phyloP scores from a whole-genome alignment of 2,329 filamentous ascomycete species.

The Exophiala oligosperma region DNA sequence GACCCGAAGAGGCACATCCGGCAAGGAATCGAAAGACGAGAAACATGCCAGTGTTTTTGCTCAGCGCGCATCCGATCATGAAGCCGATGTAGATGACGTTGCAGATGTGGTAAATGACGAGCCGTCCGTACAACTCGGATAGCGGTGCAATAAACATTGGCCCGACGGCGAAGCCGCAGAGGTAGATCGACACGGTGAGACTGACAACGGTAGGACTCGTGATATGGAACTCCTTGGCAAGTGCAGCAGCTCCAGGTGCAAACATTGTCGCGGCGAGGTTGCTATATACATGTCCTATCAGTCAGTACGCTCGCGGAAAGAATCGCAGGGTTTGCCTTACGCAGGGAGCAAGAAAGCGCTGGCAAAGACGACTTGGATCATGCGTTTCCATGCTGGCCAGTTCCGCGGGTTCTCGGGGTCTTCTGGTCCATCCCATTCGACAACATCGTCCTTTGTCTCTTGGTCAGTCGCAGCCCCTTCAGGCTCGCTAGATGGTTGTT shows the following conservation, averaged over 20 bases:
- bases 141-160: constrained; percentile 61
- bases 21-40: constrained; percentile 54
- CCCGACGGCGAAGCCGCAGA: constrained; percentile 64
- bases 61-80: constrained; percentile 52
- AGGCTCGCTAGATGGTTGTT: constrained; percentile 29
- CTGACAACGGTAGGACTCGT: constrained; percentile 47
- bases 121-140: constrained; percentile 60
- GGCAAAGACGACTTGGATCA: constrained; percentile 32
- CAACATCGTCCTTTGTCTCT: constrained; percentile 29
- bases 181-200: constrained; percentile 61
- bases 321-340: constrained; percentile 11
- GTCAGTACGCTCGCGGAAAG: constrained; percentile 24
- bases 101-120: constrained; percentile 53
- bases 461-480: constrained; percentile 29
- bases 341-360: constrained; percentile 18
- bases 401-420: constrained; percentile 34
- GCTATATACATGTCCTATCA: constrained; percentile 27
- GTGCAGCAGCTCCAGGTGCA: constrained; percentile 54
- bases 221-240: constrained; percentile 54
- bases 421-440: constrained; percentile 37
- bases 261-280: constrained; percentile 59
- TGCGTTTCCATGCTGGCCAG: constrained; percentile 31
- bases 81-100: constrained; percentile 54
- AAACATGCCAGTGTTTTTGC: constrained; percentile 52
- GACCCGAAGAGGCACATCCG: constrained; percentile 44